Percentiles rank a stretch among this genome's conserved stretches.
These are phyloP conservation scores for Phyllosticta ampelicida DNA, from an alignment of 2,329 filamentous ascomycete genomes.

Conservation along the genomic window DNA sequence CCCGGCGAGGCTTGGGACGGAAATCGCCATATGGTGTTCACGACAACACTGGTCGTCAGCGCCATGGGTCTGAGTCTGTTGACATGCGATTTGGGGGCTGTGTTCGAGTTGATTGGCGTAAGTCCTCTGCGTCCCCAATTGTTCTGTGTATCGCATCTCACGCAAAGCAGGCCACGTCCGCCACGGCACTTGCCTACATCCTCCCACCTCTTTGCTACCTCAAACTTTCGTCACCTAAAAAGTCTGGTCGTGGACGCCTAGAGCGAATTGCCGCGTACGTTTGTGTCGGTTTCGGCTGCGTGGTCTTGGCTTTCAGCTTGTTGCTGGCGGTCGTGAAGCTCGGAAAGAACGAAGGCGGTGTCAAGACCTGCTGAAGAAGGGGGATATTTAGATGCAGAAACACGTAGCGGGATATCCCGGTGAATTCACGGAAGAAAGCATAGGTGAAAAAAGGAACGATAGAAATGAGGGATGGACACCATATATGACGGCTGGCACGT, in stretches of 20 bases:
- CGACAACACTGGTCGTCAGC: conserved; percentile 64
- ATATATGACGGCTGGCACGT: no score
- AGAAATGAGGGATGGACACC: no score
- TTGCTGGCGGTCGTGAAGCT: conserved; percentile 64
- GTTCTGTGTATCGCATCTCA: neutral
- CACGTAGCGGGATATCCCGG: no score
- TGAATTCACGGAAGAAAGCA: no score
- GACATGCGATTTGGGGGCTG: conserved; percentile 85
- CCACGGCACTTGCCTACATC: conserved; percentile 89
- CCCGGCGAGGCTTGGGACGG: conserved; percentile 66
- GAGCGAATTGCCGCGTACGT: conserved; percentile 51
- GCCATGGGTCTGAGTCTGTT: conserved; percentile 69
- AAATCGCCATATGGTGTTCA: conserved; percentile 77
- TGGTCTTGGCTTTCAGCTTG: conserved; percentile 73
- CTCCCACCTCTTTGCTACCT: conserved; percentile 91
- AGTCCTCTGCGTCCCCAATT: neutral
- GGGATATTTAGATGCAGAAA: no score
- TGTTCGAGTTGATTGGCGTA: conserved; percentile 88
- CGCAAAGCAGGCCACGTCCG: conserved; percentile 54
- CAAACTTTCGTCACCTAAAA: conserved; percentile 64
- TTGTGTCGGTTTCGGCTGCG: conserved; percentile 66
- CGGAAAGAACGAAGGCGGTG: conserved; percentile 1
- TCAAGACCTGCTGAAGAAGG: neutral
- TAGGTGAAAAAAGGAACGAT: no score
- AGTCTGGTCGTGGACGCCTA: conserved; percentile 17